phyloP scores from a whole-genome alignment of 2,329 filamentous ascomycete genomes.

The Aspergillus versicolor region DNA sequence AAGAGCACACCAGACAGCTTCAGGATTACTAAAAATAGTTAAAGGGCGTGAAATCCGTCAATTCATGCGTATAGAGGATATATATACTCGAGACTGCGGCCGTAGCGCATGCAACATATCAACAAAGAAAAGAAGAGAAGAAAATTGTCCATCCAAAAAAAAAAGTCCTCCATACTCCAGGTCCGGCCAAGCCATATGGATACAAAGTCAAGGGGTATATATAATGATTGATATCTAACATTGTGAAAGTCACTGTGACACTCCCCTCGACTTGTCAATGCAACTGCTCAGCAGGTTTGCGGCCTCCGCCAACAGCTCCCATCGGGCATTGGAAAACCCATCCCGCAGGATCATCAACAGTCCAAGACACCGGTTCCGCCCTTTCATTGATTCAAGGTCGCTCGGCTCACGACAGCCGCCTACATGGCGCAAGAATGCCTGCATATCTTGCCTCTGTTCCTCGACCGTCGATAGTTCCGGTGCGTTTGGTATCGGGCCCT shows the following conservation, averaged over 20 bases:
- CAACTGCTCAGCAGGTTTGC: constrained; percentile 78
- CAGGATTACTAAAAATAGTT: background rate
- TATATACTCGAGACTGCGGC: background rate
- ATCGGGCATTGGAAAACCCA: constrained; percentile 77
- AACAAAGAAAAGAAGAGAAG: no score
- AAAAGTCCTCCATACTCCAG: background rate
- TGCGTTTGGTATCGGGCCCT: constrained; percentile 65
- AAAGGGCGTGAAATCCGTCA: background rate
- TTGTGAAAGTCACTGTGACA: background rate
- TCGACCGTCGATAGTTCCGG: constrained; percentile 57
- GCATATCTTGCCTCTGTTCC: constrained; percentile 75
- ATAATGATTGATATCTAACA: background rate
- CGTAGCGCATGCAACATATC: background rate
- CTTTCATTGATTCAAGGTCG: constrained; percentile 69
- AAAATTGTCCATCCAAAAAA: background rate
- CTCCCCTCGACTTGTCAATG: constrained; percentile 58
- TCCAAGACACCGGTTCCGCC: constrained; percentile 80
- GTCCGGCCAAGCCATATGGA: constrained; percentile 3
- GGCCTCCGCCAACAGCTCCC: constrained; percentile 90
- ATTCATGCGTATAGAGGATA: background rate
- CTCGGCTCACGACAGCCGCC: constrained; percentile 72
- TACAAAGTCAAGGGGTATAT: constrained; percentile 6
- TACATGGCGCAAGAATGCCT: constrained; percentile 70
- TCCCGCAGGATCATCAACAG: constrained; percentile 78
- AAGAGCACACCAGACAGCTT: background rate